phyloP scores from a whole-genome alignment of 164 flowering plant genomes.

The Piper betle region DNA sequence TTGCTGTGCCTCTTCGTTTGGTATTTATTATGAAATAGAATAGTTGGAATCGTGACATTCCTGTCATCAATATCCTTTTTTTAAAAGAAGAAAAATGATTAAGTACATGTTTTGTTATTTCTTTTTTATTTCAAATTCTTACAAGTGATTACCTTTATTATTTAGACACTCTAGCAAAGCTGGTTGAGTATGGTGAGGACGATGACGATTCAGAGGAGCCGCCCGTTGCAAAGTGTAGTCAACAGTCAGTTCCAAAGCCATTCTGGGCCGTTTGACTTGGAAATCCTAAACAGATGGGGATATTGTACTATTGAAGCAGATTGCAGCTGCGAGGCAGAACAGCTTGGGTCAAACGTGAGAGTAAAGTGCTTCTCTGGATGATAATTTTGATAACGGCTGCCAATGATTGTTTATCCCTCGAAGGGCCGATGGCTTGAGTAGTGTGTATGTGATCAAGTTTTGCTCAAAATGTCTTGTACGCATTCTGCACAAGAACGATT shows the following conservation, averaged over 20 bases:
- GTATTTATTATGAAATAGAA: not conserved
- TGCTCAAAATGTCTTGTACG: too few species aligned
- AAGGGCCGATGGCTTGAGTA: too few species aligned
- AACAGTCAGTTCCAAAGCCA: constrained; percentile 34
- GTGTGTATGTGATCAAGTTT: too few species aligned
- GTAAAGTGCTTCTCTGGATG: too few species aligned
- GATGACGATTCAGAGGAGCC: constrained; percentile 56
- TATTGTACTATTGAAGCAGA: too few species aligned
- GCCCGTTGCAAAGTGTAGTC: constrained; percentile 8
- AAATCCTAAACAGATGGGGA: too few species aligned
- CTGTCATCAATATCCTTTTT: not conserved
- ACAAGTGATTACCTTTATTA: constrained; percentile 1
- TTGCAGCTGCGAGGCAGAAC: too few species aligned
- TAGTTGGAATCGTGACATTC: not conserved
- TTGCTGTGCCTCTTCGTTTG: not conserved
- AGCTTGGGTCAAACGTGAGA: too few species aligned
- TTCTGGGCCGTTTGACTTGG: constrained; percentile 58
- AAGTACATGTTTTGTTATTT: not conserved
- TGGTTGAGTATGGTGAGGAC: constrained; percentile 90
- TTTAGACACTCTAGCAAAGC: constrained; percentile 64
- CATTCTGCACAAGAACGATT: too few species aligned
- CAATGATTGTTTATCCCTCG: too few species aligned
- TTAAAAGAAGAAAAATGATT: not conserved
- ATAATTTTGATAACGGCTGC: too few species aligned
- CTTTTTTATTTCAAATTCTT: not conserved